Conservation (phyloP, 495 filamentous ascomycete genomes). For the Annulohypoxylon stygium region DNA sequence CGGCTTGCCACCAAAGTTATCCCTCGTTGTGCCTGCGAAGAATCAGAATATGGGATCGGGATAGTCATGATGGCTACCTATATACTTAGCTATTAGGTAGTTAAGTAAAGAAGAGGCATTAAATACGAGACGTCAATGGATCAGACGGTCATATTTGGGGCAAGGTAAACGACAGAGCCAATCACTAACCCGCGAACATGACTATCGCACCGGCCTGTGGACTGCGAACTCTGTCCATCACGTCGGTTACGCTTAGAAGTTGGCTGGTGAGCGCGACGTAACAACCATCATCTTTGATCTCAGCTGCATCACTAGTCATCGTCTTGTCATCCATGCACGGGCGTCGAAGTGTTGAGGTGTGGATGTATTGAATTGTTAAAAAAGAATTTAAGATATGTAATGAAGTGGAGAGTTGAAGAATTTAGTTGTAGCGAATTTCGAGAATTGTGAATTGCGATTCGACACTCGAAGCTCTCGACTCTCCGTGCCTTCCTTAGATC, state of each 20-base stretch:
- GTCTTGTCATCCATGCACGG: not conserved
- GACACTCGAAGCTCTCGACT: no score
- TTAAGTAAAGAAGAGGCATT: no score
- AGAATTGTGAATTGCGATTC: no score
- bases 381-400: not conserved
- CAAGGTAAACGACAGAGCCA: not conserved
- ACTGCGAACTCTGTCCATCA: conserved; percentile 77
- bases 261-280: conserved; percentile 74
- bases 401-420: not conserved
- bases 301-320: conserved; percentile 36
- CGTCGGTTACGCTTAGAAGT: conserved; percentile 68
- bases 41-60: conserved; percentile 26
- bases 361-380: not conserved
- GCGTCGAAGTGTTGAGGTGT: not conserved
- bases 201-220: conserved; percentile 90
- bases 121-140: no score
- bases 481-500: not conserved
- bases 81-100: no score
- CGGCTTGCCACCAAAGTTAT: conserved; percentile 80
- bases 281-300: conserved; percentile 57
- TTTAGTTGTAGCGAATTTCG: no score
- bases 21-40: conserved; percentile 81
- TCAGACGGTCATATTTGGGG: not conserved
- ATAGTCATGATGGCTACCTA: not conserved
- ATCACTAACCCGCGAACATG: conserved; percentile 77